These are phyloP conservation scores for Suhomyces guaymorum DNA, from an alignment of 1,139 yeast genomes.

Conservation along the genomic window DNA sequence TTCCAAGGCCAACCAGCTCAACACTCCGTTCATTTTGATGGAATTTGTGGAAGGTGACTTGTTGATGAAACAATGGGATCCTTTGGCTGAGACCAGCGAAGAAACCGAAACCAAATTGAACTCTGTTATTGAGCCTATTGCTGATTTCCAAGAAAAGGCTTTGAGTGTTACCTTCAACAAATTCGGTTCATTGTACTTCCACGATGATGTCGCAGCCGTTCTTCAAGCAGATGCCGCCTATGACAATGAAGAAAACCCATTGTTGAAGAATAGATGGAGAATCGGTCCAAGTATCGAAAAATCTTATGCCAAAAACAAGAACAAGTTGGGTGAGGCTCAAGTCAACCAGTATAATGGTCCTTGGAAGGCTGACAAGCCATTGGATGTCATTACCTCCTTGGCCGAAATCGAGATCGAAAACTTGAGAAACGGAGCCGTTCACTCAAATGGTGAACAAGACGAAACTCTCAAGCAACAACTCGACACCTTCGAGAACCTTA, in stretches of 20 bases:
- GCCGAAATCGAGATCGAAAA: slow-evolving; percentile 70
- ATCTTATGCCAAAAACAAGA: slow-evolving; percentile 69
- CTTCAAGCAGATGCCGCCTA: slow-evolving; percentile 55
- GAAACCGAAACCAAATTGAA: slow-evolving; percentile 47
- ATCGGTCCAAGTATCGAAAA: slow-evolving; percentile 90
- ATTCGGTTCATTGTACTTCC: slow-evolving; percentile 81
- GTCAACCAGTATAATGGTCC: slow-evolving; percentile 68
- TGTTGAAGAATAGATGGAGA: slow-evolving; percentile 71
- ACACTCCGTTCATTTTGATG: slow-evolving; percentile 75
- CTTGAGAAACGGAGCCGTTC: slow-evolving; percentile 27
- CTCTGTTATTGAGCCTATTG: slow-evolving; percentile 60
- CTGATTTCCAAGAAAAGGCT: slow-evolving; percentile 57
- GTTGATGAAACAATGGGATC: slow-evolving; percentile 89
- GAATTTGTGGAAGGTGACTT: slow-evolving; percentile 78
- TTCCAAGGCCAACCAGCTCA: slow-evolving; percentile 59
- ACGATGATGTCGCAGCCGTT: slow-evolving; percentile 53
- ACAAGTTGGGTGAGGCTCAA: slow-evolving; percentile 44
- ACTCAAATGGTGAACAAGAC: slow-evolving; percentile 3
- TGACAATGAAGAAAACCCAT: slow-evolving; percentile 59
- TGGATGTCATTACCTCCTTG: slow-evolving; percentile 60
- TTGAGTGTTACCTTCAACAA: slow-evolving; percentile 60
- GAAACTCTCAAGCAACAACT: slow-evolving; percentile 49
- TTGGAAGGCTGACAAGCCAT: slow-evolving; percentile 60
- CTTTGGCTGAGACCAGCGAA: slow-evolving; percentile 52
- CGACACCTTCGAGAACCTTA: slow-evolving; percentile 59